Evolutionary conservation across 179 eudicot genomes (phyloP).

Genomic region (Amaranthus tricolor): DNA sequence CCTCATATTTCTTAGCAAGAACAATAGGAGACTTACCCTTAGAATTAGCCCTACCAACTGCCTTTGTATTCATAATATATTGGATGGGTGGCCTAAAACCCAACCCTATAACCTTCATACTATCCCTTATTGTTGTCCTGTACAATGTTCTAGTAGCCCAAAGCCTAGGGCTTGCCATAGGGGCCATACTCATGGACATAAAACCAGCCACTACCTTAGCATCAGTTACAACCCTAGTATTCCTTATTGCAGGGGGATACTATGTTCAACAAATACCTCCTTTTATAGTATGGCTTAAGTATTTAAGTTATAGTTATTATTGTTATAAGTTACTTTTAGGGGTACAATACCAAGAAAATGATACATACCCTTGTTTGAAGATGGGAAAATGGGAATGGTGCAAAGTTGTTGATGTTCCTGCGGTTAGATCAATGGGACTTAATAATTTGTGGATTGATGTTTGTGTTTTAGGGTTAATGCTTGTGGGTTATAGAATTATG

Average conservation of each 20-base stretch:
- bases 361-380: constrained; percentile 61
- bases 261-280: constrained; percentile 88
- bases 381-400: constrained; percentile 56
- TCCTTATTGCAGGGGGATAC: constrained; percentile 93
- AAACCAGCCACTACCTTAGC: constrained; percentile 89
- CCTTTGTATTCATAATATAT: constrained; percentile 78
- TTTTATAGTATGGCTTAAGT: constrained; percentile 90
- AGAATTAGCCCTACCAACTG: constrained; percentile 88
- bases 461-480: constrained; percentile 62
- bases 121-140: constrained; percentile 73
- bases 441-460: constrained; percentile 61
- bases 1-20: constrained; percentile 86
- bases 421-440: constrained; percentile 64
- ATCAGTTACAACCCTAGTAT: constrained; percentile 87
- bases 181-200: constrained; percentile 93
- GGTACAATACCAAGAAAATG: constrained; percentile 65
- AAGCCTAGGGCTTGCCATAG: constrained; percentile 85
- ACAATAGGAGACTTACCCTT: constrained; percentile 86
- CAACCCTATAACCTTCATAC: constrained; percentile 59
- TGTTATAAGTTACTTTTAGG: constrained; percentile 88
- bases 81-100: constrained; percentile 99
- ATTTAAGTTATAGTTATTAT: constrained; percentile 90
- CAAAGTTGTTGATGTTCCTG: constrained; percentile 64
- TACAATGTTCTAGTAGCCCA: constrained; percentile 89
- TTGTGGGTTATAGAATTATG: constrained; percentile 69